Evolutionary conservation across 2,329 filamentous ascomycete species (phyloP).

Genomic region (Fusarium incarnatum): DNA sequence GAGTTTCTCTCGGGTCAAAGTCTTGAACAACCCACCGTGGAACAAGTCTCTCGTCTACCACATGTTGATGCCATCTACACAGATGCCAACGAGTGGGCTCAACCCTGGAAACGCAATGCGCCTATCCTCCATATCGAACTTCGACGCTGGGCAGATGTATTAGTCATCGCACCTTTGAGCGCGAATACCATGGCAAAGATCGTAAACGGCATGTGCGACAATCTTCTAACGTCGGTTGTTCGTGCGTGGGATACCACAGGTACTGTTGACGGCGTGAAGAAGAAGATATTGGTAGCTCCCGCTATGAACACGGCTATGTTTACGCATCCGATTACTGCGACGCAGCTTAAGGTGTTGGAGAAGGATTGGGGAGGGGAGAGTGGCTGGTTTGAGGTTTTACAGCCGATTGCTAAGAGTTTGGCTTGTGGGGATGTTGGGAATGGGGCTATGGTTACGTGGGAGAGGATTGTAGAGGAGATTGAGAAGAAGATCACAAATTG

Average conservation of each 20-base stretch:
- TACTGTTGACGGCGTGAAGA: slow-evolving; percentile 66
- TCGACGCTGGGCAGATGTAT: slow-evolving; percentile 79
- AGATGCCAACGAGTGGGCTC: slow-evolving; percentile 87
- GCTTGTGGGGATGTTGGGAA: slow-evolving; percentile 87
- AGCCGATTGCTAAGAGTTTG: slow-evolving; percentile 79
- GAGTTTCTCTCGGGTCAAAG: slow-evolving; percentile 83
- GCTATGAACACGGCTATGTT: slow-evolving; percentile 95
- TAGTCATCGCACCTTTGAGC: slow-evolving; percentile 83
- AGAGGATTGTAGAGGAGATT: slow-evolving; percentile 75
- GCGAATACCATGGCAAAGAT: slow-evolving; percentile 92
- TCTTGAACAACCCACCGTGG: slow-evolving; percentile 78
- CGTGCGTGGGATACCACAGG: slow-evolving; percentile 89
- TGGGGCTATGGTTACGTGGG: slow-evolving; percentile 88
- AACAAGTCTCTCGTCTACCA: slow-evolving; percentile 67
- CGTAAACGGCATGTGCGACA: slow-evolving; percentile 80
- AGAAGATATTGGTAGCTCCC: slow-evolving; percentile 79
- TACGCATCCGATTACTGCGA: slow-evolving; percentile 82
- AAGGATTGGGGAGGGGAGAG: slow-evolving; percentile 75
- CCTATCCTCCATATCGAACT: slow-evolving; percentile 92
- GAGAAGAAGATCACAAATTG: slow-evolving; percentile 60
- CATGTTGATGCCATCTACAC: slow-evolving; percentile 85
- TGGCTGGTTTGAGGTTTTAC: slow-evolving; percentile 72
- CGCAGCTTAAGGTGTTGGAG: slow-evolving; percentile 76
- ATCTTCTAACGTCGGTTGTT: slow-evolving; percentile 78
- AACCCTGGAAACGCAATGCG: slow-evolving; percentile 81